Base-by-base conservation (phyloP, 208 protist genomes). In the Blastocrithidia nonstop region DNA sequence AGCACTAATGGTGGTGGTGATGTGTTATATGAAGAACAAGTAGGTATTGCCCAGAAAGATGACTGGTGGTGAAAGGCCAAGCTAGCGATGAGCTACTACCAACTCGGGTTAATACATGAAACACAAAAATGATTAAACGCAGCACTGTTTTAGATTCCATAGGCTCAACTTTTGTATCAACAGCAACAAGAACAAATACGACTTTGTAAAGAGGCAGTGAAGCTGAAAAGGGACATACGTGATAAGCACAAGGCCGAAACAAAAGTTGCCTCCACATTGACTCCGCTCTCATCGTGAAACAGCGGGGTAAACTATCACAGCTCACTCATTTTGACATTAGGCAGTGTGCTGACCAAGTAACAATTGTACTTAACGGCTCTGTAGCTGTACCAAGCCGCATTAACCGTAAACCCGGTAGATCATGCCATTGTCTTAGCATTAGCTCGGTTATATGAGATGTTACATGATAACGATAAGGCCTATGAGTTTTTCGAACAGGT, bases 51-150 rank as follows among this genome's bases (percentile, higher is more conserved):
- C 9, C 64, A 48, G 45, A 64, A 61, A 20, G 67, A 81, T 25
- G 90, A 96, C 61, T 97, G 93, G 93, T 98, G 88, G 86, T 98
- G 95, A 94, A 89, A 93, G 56, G 79, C 85, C 37, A 67, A 89
- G 2, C 65, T 96, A 21, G 93, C 85, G 9, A 95, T 95, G 66
- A 82, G 82, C 23, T 88, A 88, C 54, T 97, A 96, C 55, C 78
- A 93, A 55, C 66, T 98, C 4, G 92, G 94, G 5, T 68, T 97
- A 21, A 67, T 94, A n/a, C 83, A 90, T 0, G 95, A 98, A 20
- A 89, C 95, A 6, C 92, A 96, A 61, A 82, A 78, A 55, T 70
- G 92, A 45, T 76, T 94, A 46, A 91, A 72, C 79, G 61, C 65
- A 19, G 79, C 66, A 2, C 71, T 90, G 31, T 82, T 70, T 32